Conservation (phyloP, 768 basidiomycete genomes). For the Collybia nuda region DNA sequence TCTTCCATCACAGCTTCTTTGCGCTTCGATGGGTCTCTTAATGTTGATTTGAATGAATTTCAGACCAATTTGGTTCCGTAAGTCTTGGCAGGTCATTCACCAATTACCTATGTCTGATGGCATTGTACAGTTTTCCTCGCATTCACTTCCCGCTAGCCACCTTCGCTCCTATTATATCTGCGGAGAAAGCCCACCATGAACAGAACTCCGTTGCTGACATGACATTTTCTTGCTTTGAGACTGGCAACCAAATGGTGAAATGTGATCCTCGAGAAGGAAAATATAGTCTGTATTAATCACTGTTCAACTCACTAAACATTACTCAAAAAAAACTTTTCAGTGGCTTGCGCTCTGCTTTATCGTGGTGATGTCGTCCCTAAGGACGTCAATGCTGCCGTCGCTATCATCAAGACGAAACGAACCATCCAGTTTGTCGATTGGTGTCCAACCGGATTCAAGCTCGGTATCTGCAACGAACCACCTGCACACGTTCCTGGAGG, state of each 20-base stretch:
- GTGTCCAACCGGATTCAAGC: conserved; percentile 98
- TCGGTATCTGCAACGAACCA: conserved; percentile 97
- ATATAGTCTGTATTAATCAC: conserved; percentile 69
- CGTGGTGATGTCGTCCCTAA: conserved; percentile 97
- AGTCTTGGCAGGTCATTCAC: conserved; percentile 79
- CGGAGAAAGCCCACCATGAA: conserved; percentile 94
- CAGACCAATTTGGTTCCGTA: conserved; percentile 98
- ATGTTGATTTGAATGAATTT: conserved; percentile 98
- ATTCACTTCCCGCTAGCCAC: conserved; percentile 99
- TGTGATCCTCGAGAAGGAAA: conserved; percentile 98
- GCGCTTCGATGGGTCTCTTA: conserved; percentile 95
- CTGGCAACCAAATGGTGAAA: conserved; percentile 92
- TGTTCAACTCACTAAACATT: conserved; percentile 8
- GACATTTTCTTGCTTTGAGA: conserved; percentile 98
- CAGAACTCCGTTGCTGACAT: conserved; percentile 98
- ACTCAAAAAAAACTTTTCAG: conserved; percentile 31
- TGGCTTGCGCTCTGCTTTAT: conserved; percentile 91
- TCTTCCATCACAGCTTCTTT: conserved; percentile 97
- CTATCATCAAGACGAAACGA: conserved; percentile 94
- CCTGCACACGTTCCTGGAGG: conserved; percentile 91
- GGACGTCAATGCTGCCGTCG: conserved; percentile 91
- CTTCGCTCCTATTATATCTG: conserved; percentile 91
- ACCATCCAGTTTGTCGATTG: conserved; percentile 99
- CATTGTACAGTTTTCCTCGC: conserved; percentile 75
- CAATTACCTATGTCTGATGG: conserved; percentile 29